phyloP scores from a whole-genome alignment of 2,329 filamentous ascomycete species.

The Sclerotinia borealis region DNA sequence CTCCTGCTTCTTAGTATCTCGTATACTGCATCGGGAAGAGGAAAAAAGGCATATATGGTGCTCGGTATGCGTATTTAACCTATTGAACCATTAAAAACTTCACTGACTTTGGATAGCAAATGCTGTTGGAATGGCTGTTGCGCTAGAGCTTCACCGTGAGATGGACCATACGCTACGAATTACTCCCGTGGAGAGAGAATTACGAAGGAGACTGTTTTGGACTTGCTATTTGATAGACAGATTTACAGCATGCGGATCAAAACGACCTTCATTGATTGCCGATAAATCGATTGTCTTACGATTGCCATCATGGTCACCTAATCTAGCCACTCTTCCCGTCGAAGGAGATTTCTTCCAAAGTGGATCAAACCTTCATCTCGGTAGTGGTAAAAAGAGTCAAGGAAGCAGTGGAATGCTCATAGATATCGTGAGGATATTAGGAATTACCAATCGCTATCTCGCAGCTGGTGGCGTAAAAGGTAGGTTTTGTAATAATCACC shows the following conservation, averaged over 20 bases:
- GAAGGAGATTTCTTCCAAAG: constrained; percentile 79
- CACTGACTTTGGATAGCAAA: constrained; percentile 49
- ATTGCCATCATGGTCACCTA: constrained; percentile 67
- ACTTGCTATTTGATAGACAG: constrained; percentile 80
- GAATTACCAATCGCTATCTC: constrained; percentile 76
- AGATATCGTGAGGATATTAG: constrained; percentile 76
- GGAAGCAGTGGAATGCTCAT: constrained; percentile 77
- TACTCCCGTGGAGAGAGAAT: constrained; percentile 65
- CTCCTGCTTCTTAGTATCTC: constrained; percentile 69
- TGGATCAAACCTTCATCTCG: constrained; percentile 66
- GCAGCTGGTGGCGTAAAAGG: constrained; percentile 75
- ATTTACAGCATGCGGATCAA: constrained; percentile 77
- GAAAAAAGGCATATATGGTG: constrained; percentile 83
- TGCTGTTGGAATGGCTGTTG: constrained; percentile 76
- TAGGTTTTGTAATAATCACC: not conserved
- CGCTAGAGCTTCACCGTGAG: constrained; percentile 75
- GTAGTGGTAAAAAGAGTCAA: constrained; percentile 63
- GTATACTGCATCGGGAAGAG: constrained; percentile 70
- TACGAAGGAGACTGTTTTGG: constrained; percentile 78
- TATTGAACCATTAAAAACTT: not conserved
- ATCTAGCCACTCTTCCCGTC: constrained; percentile 52
- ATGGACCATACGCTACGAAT: constrained; percentile 56
- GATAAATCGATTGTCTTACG: constrained; percentile 72
- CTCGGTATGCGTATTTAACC: constrained; percentile 50
- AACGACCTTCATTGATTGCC: constrained; percentile 70